Percentiles rank a stretch among this genome's conserved stretches.
Evolutionary conservation across 116 monocot genomes (phyloP).

Genomic region (Papilionanthe hybrid): DNA sequence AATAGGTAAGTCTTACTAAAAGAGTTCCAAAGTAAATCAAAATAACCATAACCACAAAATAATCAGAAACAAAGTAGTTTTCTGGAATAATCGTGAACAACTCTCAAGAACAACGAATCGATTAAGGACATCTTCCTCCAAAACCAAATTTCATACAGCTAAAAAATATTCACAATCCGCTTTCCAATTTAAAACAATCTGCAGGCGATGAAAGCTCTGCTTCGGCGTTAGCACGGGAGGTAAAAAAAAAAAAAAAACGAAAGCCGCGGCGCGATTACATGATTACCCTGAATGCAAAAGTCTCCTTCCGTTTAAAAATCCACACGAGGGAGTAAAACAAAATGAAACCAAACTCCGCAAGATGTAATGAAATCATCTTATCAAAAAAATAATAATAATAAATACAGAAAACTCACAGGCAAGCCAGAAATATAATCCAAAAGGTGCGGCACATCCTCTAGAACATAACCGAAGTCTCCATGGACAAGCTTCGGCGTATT

Average conservation of each 20-base stretch:
- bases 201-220: too few species aligned
- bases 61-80: neutral
- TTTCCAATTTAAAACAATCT: too few species aligned
- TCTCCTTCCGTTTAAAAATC: neutral
- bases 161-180: neutral
- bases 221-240: too few species aligned
- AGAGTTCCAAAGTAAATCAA: neutral
- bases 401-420: slow-evolving; percentile 29
- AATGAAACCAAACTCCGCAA: too few species aligned
- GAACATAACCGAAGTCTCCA: slow-evolving; percentile 62
- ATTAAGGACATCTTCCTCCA: too few species aligned
- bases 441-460: slow-evolving; percentile 82
- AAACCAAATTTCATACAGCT: too few species aligned
- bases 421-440: slow-evolving; percentile 52
- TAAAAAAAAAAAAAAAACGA: too few species aligned
- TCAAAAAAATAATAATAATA: neutral
- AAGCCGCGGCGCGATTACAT: neutral
- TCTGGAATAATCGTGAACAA: neutral
- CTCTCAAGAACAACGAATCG: neutral
- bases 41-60: neutral
- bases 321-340: too few species aligned
- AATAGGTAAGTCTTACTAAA: neutral
- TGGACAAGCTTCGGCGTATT: slow-evolving; percentile 37
- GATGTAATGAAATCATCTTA: neutral
- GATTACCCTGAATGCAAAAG: neutral